Conservation (phyloP, 495 filamentous ascomycete genomes). For the Xylaria bambusicola region DNA sequence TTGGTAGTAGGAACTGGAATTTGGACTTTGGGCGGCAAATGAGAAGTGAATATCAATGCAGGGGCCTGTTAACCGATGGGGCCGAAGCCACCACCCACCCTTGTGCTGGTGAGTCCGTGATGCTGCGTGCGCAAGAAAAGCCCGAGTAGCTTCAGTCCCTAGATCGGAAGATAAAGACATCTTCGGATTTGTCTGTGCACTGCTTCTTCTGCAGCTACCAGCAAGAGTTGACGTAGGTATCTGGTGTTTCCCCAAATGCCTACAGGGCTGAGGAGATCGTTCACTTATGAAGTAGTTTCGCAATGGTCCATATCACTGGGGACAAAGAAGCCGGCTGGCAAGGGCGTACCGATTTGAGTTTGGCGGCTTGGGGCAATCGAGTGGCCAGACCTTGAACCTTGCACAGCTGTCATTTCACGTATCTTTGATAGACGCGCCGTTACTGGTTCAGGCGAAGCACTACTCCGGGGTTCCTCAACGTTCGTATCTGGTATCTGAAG, state of each 20-base stretch:
- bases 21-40: slow-evolving; percentile 2
- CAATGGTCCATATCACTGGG: background rate
- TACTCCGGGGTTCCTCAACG: background rate
- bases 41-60: slow-evolving; percentile 11
- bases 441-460: background rate
- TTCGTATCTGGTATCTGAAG: background rate
- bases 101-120: too few species aligned
- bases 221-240: background rate
- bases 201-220: background rate
- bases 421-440: background rate
- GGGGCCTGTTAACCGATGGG: slow-evolving; percentile 13
- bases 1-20: background rate
- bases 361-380: background rate
- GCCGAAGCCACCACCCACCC: slow-evolving; percentile 11
- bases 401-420: slow-evolving; percentile 1
- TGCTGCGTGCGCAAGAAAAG: too few species aligned
- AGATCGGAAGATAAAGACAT: slow-evolving; percentile 1
- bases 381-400: background rate
- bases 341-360: background rate
- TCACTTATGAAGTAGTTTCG: background rate
- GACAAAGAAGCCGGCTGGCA: background rate
- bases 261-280: background rate
- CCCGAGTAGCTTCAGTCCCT: background rate
- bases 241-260: too few species aligned
- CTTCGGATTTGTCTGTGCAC: background rate